A percentile compares a stretch with the other conserved stretches of the same genome.
Conservation (phyloP, 345 rosid species). For the Corymbia maculata region DNA sequence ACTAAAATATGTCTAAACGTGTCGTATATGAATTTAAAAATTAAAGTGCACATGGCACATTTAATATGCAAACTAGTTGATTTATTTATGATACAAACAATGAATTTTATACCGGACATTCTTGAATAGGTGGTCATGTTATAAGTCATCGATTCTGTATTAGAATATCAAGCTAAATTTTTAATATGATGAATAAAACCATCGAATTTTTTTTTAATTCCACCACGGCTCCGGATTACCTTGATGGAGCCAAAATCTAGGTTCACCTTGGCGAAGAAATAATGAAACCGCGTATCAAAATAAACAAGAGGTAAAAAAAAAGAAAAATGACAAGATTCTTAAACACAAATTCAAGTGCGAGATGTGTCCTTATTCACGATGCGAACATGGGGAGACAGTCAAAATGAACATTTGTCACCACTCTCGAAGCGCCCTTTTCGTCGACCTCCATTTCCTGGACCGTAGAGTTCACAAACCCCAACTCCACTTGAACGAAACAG, state of each 20-base stretch:
- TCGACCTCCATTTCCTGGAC: not conserved
- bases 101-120: too few relatives aligned
- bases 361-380: not conserved
- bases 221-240: not conserved
- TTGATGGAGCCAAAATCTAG: not conserved
- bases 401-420: not conserved
- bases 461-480: too few relatives aligned
- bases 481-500: not conserved
- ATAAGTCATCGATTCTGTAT: too few relatives aligned
- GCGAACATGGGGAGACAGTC: not conserved
- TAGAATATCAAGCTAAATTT: not conserved
- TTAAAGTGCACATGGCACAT: too few relatives aligned
- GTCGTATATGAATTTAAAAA: too few relatives aligned
- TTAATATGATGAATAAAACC: not conserved
- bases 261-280: not conserved
- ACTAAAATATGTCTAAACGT: too few relatives aligned
- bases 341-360: not conserved
- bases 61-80: too few relatives aligned
- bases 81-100: too few relatives aligned
- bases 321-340: too few relatives aligned
- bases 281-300: not conserved
- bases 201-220: not conserved
- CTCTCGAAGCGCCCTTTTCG: not conserved
- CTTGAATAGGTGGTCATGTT: too few relatives aligned
- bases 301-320: not conserved